These are phyloP conservation scores for Mentha longifolia DNA, from an alignment of 257 asterid genomes.

Conservation along the genomic window DNA sequence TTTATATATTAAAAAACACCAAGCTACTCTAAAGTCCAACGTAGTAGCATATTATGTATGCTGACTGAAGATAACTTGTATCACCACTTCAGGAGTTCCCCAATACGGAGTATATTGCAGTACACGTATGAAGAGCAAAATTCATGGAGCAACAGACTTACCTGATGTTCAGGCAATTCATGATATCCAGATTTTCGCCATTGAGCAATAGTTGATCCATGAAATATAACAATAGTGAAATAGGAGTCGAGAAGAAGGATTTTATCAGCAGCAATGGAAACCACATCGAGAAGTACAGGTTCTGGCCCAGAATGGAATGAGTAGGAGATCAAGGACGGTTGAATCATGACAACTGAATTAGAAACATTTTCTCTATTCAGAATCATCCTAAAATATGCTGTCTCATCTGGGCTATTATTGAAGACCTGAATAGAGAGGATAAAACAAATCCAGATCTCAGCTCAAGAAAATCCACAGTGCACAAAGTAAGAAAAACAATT, in stretches of 20 bases:
- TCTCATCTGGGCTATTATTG: slow-evolving; percentile 98
- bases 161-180: slow-evolving; percentile 92
- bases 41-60: too few species aligned
- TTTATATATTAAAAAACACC: not conserved
- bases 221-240: slow-evolving; percentile 91
- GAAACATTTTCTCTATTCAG: slow-evolving; percentile 87
- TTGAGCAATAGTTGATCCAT: slow-evolving; percentile 92
- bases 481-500: slow-evolving; percentile 11
- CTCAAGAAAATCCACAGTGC: slow-evolving; percentile 25
- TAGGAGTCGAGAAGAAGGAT: slow-evolving; percentile 93
- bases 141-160: slow-evolving; percentile 40
- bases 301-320: slow-evolving; percentile 92
- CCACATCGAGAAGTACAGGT: slow-evolving; percentile 96
- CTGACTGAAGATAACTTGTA: too few species aligned
- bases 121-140: slow-evolving; percentile 23
- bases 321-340: slow-evolving; percentile 95
- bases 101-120: slow-evolving; percentile 16
- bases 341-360: slow-evolving; percentile 98
- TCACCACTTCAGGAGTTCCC: slow-evolving; percentile 22
- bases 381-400: slow-evolving; percentile 94
- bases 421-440: slow-evolving; percentile 63
- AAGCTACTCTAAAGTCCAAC: not conserved
- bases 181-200: slow-evolving; percentile 98
- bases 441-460: slow-evolving; percentile 36
- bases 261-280: slow-evolving; percentile 89